Evolutionary conservation across 139 green algal genomes (phyloP).

Genomic region (Tetraselmis chui): DNA sequence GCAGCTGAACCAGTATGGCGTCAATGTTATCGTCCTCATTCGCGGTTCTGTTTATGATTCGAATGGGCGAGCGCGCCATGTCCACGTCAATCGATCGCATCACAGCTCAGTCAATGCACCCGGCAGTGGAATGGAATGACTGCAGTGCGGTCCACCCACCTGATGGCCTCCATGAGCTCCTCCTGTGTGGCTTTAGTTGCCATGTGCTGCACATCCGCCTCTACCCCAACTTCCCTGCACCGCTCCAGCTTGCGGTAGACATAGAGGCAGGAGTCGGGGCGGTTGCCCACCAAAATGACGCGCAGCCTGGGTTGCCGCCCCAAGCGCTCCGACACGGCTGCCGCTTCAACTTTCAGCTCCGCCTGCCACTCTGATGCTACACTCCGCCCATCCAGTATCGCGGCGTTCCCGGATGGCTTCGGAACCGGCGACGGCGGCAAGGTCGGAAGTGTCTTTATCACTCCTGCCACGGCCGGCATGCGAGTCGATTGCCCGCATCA

Average conservation of each 20-base stretch:
- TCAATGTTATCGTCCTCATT: constrained; percentile 39
- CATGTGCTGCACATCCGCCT: constrained; percentile 25
- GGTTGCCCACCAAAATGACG: constrained; percentile 85
- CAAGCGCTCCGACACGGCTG: not conserved
- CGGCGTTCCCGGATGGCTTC: not conserved
- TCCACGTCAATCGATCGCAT: not conserved
- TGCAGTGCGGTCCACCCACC: constrained; percentile 58
- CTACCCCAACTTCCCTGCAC: constrained; percentile 42
- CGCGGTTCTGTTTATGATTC: not conserved
- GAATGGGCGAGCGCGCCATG: not conserved
- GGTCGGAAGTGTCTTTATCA: not conserved
- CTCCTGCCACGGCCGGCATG: too few species aligned
- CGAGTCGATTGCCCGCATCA: too few species aligned
- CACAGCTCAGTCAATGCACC: constrained; percentile 52
- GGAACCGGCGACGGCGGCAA: not conserved
- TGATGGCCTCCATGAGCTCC: constrained; percentile 49
- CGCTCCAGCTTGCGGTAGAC: constrained; percentile 86
- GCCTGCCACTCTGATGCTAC: not conserved
- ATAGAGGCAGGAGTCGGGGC: constrained; percentile 90
- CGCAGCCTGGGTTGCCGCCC: constrained; percentile 55
- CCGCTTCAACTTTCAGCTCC: not conserved
- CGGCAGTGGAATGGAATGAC: constrained; percentile 78
- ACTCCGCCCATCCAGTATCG: not conserved
- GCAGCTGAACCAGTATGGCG: constrained; percentile 18
- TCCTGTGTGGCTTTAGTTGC: constrained; percentile 35